Conservation (phyloP, 139 green algal species). For the Picochlorum sp. region DNA sequence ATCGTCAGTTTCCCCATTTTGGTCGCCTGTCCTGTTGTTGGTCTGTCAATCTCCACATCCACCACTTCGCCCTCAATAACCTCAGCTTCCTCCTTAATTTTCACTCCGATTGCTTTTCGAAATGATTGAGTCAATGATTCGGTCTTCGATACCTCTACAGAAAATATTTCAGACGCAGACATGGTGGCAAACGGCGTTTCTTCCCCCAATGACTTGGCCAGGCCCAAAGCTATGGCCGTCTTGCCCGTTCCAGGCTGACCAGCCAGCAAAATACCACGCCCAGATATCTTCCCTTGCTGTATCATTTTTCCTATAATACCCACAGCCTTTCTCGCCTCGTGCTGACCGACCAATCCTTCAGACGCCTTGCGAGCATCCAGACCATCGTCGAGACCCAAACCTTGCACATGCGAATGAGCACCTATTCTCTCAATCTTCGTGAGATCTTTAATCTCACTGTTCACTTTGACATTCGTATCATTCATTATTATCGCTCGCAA, state of each 20-base stretch:
- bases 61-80: constrained; percentile 99
- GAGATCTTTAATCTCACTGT: constrained; percentile 77
- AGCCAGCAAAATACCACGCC: constrained; percentile 85
- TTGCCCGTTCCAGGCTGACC: constrained; percentile 95
- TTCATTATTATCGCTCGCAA: constrained; percentile 15
- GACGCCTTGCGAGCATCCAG: constrained; percentile 85
- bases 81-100: constrained; percentile 97
- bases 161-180: constrained; percentile 95
- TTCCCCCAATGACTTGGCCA: constrained; percentile 91
- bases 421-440: constrained; percentile 95
- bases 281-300: constrained; percentile 90
- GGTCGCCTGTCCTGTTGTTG: constrained; percentile 49
- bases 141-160: constrained; percentile 97
- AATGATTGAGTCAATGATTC: constrained; percentile 98
- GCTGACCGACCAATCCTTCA: constrained; percentile 96
- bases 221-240: constrained; percentile 95
- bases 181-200: constrained; percentile 98
- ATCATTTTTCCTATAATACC: constrained; percentile 97
- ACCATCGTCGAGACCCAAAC: constrained; percentile 89
- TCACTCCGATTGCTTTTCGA: constrained; percentile 41
- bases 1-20: constrained; percentile 94
- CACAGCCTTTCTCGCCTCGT: constrained; percentile 76
- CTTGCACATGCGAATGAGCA: constrained; percentile 95
- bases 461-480: constrained; percentile 52
- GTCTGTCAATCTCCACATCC: constrained; percentile 94